phyloP scores from a whole-genome alignment of 2,329 filamentous ascomycete genomes.

The Penicillium sp. region DNA sequence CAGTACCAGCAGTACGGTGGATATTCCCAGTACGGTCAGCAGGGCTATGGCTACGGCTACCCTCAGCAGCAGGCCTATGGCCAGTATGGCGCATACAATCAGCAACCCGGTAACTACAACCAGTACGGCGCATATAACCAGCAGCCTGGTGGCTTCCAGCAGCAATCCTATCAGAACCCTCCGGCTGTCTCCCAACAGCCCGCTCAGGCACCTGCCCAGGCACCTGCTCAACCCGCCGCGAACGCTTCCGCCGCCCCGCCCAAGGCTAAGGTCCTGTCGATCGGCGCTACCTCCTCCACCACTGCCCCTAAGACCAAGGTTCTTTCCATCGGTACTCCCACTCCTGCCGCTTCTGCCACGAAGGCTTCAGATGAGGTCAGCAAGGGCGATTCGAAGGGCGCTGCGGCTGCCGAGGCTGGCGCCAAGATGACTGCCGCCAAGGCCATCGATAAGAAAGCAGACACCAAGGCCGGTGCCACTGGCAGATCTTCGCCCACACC shows the following conservation, averaged over 20 bases:
- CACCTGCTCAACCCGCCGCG: slow-evolving; percentile 46
- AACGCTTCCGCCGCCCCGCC: slow-evolving; percentile 40
- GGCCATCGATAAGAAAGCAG: slow-evolving; percentile 70
- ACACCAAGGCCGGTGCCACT: slow-evolving; percentile 47
- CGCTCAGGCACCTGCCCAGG: slow-evolving; percentile 44
- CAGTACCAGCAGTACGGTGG: slow-evolving; percentile 55
- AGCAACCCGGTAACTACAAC: slow-evolving; percentile 62
- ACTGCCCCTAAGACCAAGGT: slow-evolving; percentile 63
- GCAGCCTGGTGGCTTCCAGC: slow-evolving; percentile 62
- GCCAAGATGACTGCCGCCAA: slow-evolving; percentile 82
- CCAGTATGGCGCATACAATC: slow-evolving; percentile 36
- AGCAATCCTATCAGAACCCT: slow-evolving; percentile 43
- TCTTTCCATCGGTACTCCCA: slow-evolving; percentile 62
- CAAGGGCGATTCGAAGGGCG: slow-evolving; percentile 41
- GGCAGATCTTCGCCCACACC: slow-evolving; percentile 76
- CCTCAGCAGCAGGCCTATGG: slow-evolving; percentile 38
- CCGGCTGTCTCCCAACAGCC: slow-evolving; percentile 40
- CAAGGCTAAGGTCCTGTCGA: slow-evolving; percentile 57
- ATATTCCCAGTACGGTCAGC: slow-evolving; percentile 40
- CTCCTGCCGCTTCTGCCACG: slow-evolving; percentile 36
- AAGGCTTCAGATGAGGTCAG: slow-evolving; percentile 50
- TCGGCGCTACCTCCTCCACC: slow-evolving; percentile 47
- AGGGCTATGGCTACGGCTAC: slow-evolving; percentile 36
- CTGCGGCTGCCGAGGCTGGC: slow-evolving; percentile 58
- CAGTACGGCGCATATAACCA: slow-evolving; percentile 36